phyloP scores from a whole-genome alignment of 768 basidiomycete genomes.

The Lactarius evosmus region DNA sequence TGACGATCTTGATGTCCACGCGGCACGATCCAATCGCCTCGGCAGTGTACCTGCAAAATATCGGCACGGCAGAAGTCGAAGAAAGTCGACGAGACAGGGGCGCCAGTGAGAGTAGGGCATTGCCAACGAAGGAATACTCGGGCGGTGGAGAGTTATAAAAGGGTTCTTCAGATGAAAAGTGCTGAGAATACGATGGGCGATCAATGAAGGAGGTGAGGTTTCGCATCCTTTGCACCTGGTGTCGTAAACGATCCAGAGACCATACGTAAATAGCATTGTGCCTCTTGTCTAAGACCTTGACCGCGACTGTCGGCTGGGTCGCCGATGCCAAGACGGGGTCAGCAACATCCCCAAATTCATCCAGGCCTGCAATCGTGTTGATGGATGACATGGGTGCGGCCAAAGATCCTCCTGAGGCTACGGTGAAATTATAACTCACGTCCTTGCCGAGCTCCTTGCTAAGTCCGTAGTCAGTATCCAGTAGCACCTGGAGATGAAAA shows the following conservation, averaged over 20 bases:
- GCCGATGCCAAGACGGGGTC: constrained; percentile 71
- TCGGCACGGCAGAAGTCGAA: constrained; percentile 73
- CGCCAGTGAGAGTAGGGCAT: constrained; percentile 76
- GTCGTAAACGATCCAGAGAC: constrained; percentile 85
- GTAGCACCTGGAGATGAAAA: constrained; percentile 20
- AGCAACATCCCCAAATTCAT: constrained; percentile 91
- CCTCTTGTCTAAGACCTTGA: constrained; percentile 89
- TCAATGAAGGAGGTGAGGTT: constrained; percentile 88
- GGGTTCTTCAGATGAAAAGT: constrained; percentile 90
- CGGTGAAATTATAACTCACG: constrained; percentile 88
- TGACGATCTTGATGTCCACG: constrained; percentile 77
- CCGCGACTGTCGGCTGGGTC: constrained; percentile 77
- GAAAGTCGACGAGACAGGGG: constrained; percentile 76
- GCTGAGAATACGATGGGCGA: constrained; percentile 88
- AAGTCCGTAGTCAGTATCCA: constrained; percentile 15
- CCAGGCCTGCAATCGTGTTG: constrained; percentile 81
- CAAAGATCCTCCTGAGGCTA: constrained; percentile 78
- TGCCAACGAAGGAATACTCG: constrained; percentile 90
- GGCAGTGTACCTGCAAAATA: constrained; percentile 90
- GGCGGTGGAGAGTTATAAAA: constrained; percentile 89
- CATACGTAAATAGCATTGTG: constrained; percentile 88
- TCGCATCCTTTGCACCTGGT: constrained; percentile 90
- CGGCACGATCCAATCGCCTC: constrained; percentile 96
- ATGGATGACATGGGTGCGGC: constrained; percentile 78
- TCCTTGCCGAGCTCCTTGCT: constrained; percentile 86